A percentile compares a stretch with the other conserved stretches of the same genome.
Evolutionary conservation across 1,284 basidiomycete species (phyloP).

Genomic region (Leccinum insigne): DNA sequence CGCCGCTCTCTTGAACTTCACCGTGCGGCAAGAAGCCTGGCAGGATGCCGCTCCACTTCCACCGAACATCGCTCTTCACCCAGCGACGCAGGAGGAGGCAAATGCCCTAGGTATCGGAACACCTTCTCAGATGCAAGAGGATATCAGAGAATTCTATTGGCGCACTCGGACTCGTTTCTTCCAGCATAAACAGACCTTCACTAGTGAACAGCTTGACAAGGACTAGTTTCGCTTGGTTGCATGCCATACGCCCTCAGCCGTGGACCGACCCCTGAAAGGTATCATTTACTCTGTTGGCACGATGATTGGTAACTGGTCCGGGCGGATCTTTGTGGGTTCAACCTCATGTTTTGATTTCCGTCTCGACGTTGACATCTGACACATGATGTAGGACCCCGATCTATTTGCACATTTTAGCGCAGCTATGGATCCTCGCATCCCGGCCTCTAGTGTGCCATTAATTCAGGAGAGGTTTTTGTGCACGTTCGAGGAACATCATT

Average conservation of each 20-base stretch:
- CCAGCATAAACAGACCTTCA: conserved; percentile 15
- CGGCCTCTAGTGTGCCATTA: conserved; percentile 27
- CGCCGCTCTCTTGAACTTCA: conserved; percentile 39
- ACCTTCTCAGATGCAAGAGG: conserved; percentile 38
- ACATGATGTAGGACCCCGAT: conserved; percentile 27
- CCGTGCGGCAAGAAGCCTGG: conserved; percentile 38
- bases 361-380: conserved; percentile 15
- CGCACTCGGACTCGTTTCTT: conserved; percentile 36
- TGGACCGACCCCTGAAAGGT: conserved; percentile 38
- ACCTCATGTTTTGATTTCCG: conserved; percentile 6
- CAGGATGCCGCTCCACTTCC: conserved; percentile 33
- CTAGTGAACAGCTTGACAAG: conserved; percentile 36
- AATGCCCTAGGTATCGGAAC: conserved; percentile 18
- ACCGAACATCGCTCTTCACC: conserved; percentile 25
- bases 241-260: conserved; percentile 38
- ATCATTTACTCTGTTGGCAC: conserved; percentile 42
- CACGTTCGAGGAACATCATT: conserved; percentile 47
- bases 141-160: conserved; percentile 40
- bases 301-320: conserved; percentile 42
- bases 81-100: conserved; percentile 37
- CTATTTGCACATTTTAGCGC: conserved; percentile 25
- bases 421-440: conserved; percentile 21
- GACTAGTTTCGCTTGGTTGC: conserved; percentile 46
- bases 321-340: conserved; percentile 39
- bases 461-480: conserved; percentile 40